Conservation (phyloP, 2,329 filamentous ascomycete genomes). For the Teratosphaeria nubilosa region DNA sequence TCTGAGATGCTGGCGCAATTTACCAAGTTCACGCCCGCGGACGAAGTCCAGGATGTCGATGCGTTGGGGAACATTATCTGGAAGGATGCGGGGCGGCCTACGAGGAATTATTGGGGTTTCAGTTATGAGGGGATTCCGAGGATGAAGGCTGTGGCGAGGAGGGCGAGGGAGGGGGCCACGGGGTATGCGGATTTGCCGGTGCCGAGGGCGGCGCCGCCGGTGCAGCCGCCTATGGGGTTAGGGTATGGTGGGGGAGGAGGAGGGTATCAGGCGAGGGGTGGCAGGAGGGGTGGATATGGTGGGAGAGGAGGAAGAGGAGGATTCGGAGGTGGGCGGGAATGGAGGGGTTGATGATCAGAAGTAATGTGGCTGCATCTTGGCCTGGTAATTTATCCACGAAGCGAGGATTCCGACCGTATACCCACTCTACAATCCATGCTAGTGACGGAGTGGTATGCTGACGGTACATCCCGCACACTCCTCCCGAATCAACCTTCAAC, state of each 20-base stretch:
- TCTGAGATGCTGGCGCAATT: constrained; percentile 16
- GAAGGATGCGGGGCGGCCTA: constrained; percentile 20
- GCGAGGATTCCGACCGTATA: no score
- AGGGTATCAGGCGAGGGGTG: background rate
- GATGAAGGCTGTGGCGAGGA: constrained; percentile 11
- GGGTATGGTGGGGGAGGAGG: background rate
- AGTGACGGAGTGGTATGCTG: no score
- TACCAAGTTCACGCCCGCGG: constrained; percentile 18
- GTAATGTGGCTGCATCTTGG: no score
- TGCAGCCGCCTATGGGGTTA: background rate
- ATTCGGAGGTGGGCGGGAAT: background rate
- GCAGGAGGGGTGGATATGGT: background rate
- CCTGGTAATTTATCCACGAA: no score
- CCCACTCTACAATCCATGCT: no score
- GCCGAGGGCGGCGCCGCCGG: background rate
- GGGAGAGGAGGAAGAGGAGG: background rate
- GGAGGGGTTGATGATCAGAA: background rate
- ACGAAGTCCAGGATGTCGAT: constrained; percentile 22
- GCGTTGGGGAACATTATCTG: constrained; percentile 23
- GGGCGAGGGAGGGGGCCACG: constrained; percentile 7
- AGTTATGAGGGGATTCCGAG: constrained; percentile 14
- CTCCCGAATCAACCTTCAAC: no score
- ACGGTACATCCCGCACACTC: no score
- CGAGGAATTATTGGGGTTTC: constrained; percentile 24
- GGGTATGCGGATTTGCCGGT: constrained; percentile 11